Evolutionary conservation across 495 filamentous ascomycete genomes (phyloP).

Genomic region (Letharia columbiana): DNA sequence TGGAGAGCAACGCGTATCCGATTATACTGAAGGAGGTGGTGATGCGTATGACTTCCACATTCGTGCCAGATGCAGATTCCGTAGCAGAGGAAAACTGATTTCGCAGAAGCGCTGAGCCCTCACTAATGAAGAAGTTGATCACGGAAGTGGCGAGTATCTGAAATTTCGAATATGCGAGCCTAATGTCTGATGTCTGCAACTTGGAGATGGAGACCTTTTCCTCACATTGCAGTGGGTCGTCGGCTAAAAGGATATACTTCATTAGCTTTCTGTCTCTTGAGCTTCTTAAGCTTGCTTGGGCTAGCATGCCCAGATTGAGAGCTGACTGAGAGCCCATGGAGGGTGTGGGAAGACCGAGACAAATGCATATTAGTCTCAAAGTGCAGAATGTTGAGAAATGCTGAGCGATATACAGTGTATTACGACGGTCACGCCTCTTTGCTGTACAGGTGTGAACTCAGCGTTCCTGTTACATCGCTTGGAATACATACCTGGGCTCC

Average conservation of each 20-base stretch:
- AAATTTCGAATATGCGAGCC: slow-evolving; percentile 11
- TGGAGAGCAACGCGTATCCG: slow-evolving; percentile 17
- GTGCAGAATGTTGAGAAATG: slow-evolving; percentile 31
- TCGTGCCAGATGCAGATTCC: slow-evolving; percentile 12
- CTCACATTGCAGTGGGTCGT: background rate
- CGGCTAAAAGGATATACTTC: slow-evolving; percentile 32
- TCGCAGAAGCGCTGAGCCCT: slow-evolving; percentile 14
- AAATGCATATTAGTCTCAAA: slow-evolving; percentile 33
- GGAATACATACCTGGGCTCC: slow-evolving; percentile 57
- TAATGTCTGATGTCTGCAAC: background rate
- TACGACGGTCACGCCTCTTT: slow-evolving; percentile 30
- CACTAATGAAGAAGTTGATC: slow-evolving; percentile 10
- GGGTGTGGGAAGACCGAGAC: slow-evolving; percentile 27
- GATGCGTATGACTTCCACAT: slow-evolving; percentile 23
- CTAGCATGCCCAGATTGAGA: slow-evolving; percentile 31
- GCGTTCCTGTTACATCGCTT: background rate
- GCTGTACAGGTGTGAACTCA: slow-evolving; percentile 19
- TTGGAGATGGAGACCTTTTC: background rate
- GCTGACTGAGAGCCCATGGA: slow-evolving; percentile 8
- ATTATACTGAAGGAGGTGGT: slow-evolving; percentile 20
- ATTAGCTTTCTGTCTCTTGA: slow-evolving; percentile 26
- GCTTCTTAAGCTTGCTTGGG: slow-evolving; percentile 26
- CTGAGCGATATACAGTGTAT: slow-evolving; percentile 30
- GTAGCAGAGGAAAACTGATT: slow-evolving; percentile 4
- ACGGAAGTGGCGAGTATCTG: slow-evolving; percentile 10